A percentile compares a stretch with the other conserved stretches of the same genome.
Conservation (phyloP, 768 basidiomycete species). For the Leucosporidium scottii region DNA sequence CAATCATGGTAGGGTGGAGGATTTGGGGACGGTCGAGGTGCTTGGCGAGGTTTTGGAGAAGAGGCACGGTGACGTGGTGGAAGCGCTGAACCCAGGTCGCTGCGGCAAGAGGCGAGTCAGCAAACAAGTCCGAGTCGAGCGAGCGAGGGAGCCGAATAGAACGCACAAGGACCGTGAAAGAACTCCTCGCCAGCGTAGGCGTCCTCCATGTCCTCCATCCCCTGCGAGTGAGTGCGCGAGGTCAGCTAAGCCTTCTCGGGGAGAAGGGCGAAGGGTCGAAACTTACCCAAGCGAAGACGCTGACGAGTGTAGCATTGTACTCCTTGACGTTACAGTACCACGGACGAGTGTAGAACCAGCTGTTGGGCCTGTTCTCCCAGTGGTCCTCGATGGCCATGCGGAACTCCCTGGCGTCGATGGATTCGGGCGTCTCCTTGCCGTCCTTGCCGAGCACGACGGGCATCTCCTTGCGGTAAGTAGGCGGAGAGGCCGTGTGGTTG, state of each 20-base stretch:
- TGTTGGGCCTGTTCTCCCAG: constrained; percentile 23
- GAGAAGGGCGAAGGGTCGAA: not conserved
- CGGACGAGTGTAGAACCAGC: constrained; percentile 25
- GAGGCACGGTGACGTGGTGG: constrained; percentile 25
- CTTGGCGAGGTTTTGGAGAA: constrained; percentile 22
- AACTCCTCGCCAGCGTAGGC: constrained; percentile 26
- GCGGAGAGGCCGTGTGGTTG: constrained; percentile 21
- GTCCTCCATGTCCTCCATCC: constrained; percentile 28
- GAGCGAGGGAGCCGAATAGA: no score
- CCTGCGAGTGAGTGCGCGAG: constrained; percentile 1
- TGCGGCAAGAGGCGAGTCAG: not conserved
- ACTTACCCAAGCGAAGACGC: constrained; percentile 24
- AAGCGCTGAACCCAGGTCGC: constrained; percentile 30
- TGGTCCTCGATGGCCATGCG: constrained; percentile 9
- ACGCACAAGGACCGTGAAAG: constrained; percentile 30
- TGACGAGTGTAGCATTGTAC: constrained; percentile 25
- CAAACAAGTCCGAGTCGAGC: no score
- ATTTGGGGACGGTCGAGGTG: constrained; percentile 24
- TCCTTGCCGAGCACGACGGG: constrained; percentile 12
- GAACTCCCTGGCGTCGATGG: constrained; percentile 8
- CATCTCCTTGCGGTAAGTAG: constrained; percentile 25
- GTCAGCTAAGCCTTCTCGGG: not conserved
- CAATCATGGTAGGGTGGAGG: constrained; percentile 22
- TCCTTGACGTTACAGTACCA: constrained; percentile 26
- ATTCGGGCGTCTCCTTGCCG: constrained; percentile 19